Base-by-base conservation (phyloP, 192 early-diverging fungal species). In the Coemansia biformis region DNA sequence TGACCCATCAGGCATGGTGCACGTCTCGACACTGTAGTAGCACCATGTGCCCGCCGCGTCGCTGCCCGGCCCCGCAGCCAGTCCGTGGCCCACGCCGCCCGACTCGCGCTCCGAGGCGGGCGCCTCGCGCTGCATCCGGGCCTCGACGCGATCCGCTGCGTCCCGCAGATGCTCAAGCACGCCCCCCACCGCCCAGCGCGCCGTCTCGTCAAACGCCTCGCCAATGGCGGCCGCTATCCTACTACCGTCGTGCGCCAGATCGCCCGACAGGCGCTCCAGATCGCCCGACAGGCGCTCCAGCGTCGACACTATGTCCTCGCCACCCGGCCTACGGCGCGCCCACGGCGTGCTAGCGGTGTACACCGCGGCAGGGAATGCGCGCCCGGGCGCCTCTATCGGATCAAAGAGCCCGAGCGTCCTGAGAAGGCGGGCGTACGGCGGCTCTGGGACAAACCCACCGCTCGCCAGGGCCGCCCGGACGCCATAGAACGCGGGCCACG, bases 1-100 rank as follows among this genome's bases (percentile, higher is more conserved):
- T 11, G 71, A 63, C 8, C 71, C 71, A 15, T 75, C 71, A 2
- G 71, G 59, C 64, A 67, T 38, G 2, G 71, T 67, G 41, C 65
- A 56, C 12, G 55, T 63, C n/a, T 59, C 48, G 30, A 67, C 18
- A 4, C 60, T 56, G 18, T 63, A 75, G 35, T 54, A 75, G 35
- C 53, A 48, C 33, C 35, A 57, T 28, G 37, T 28, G 16, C 37
- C 26, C 48, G 1, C 44, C 47, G 3, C 24, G 24, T 26, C 6
- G 24, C 24, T 26, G n/a, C 10, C n/a, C 30, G 21, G 2, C 32
- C 28, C n/a, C 17, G 28, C 16, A 18, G 1, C 13, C 14, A 5
- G 28, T 34, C 1, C 15, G 35, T 35, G 22, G 8, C 5, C 42
- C n/a, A n/a, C n/a, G n/a, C n/a, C n/a, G n/a, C n/a, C n/a, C n/a